These are phyloP conservation scores for Chlorella sp. DNA, from an alignment of 139 green algal species.

Conservation along the genomic window DNA sequence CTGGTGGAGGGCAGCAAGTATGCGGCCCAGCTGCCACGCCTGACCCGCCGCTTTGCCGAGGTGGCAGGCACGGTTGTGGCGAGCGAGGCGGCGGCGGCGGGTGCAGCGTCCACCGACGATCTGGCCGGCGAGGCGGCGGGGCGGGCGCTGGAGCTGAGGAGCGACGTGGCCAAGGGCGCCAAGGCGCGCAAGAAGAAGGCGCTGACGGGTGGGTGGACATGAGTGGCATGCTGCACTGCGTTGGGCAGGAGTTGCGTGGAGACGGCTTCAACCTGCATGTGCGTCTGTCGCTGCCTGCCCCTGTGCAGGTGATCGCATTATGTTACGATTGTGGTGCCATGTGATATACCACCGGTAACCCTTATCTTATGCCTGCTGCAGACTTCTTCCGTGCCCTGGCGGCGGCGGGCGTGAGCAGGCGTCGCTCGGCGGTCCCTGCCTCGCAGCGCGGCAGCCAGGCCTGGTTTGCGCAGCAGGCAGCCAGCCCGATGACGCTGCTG, in stretches of 20 bases:
- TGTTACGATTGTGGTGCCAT: no score
- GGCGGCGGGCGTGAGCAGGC: conserved; percentile 67
- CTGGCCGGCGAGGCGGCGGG: conserved; percentile 59
- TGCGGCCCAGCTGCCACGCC: conserved; percentile 25
- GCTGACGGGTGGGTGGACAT: conserved; percentile 56
- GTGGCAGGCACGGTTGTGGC: conserved; percentile 1
- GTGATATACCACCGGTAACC: no score
- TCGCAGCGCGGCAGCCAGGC: conserved; percentile 47
- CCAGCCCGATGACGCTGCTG: neutral
- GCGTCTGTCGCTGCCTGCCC: no score
- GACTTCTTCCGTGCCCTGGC: conserved; percentile 68
- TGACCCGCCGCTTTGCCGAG: conserved; percentile 29
- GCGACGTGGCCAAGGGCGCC: conserved; percentile 73
- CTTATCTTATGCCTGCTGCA: no score
- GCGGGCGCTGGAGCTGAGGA: conserved; percentile 60
- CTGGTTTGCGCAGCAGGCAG: conserved; percentile 50
- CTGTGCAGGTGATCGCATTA: no score
- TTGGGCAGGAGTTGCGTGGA: neutral
- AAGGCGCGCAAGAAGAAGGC: conserved; percentile 92
- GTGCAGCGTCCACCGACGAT: conserved; percentile 50
- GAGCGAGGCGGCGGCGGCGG: neutral
- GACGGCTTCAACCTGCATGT: neutral
- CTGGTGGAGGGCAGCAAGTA: conserved; percentile 34
- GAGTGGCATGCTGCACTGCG: neutral
- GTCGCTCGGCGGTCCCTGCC: conserved; percentile 66